These are phyloP conservation scores for Porphyrellus cyaneotinctus DNA, from an alignment of 768 basidiomycete species.

Conservation along the genomic window DNA sequence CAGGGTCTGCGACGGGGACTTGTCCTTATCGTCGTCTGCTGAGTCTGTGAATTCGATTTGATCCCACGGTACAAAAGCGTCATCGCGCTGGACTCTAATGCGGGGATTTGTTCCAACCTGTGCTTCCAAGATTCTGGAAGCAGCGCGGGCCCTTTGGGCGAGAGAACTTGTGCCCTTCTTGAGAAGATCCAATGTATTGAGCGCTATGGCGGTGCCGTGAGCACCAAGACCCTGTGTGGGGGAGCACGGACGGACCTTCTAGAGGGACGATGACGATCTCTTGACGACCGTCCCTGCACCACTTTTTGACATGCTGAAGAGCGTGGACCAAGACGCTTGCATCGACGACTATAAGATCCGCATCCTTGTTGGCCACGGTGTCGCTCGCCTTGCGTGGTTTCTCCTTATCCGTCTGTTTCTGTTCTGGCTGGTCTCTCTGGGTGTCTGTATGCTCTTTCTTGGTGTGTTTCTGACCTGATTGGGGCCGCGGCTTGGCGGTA, in stretches of 20 bases:
- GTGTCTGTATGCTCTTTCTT: slow-evolving; percentile 24
- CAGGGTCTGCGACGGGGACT: slow-evolving; percentile 20
- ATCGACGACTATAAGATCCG: slow-evolving; percentile 74
- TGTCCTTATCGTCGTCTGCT: slow-evolving; percentile 23
- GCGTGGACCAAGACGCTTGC: slow-evolving; percentile 80
- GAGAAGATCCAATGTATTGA: slow-evolving; percentile 87
- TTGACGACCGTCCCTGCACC: slow-evolving; percentile 72
- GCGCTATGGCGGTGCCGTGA: slow-evolving; percentile 43
- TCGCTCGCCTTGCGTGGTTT: slow-evolving; percentile 24
- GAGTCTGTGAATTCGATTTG: slow-evolving; percentile 50
- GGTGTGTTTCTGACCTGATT: slow-evolving; percentile 15
- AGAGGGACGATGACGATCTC: slow-evolving; percentile 82
- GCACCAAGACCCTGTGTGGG: neutral
- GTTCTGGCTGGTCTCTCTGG: slow-evolving; percentile 21
- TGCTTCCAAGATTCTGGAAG: slow-evolving; percentile 84
- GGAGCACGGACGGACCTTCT: slow-evolving; percentile 58
- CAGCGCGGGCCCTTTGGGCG: slow-evolving; percentile 79
- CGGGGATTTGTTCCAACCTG: slow-evolving; percentile 81
- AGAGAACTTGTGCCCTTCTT: slow-evolving; percentile 84
- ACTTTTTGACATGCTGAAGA: slow-evolving; percentile 72
- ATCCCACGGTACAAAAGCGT: slow-evolving; percentile 83
- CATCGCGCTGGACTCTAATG: slow-evolving; percentile 77
- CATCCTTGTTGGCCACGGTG: slow-evolving; percentile 48
- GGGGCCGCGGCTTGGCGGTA: slow-evolving; percentile 23
- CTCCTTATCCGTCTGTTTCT: slow-evolving; percentile 15